A percentile compares a stretch with the other conserved stretches of the same genome.
Conservation (phyloP, 129 eudicot species). For the Lactuca sativa region DNA sequence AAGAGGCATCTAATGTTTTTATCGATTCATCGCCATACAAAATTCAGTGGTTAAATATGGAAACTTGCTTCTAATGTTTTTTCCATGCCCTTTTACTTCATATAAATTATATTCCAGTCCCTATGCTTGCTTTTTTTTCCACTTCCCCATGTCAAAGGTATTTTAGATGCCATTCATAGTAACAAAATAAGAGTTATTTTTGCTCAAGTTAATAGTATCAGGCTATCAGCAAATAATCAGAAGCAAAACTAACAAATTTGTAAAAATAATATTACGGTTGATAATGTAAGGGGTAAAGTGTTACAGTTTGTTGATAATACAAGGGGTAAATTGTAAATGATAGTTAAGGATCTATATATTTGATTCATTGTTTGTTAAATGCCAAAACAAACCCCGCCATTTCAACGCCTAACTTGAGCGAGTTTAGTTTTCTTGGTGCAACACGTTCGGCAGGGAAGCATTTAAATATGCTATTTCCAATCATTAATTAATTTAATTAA, state of each 20-base stretch:
- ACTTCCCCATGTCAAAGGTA: not conserved
- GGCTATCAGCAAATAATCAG: too few relatives aligned
- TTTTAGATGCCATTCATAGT: not conserved
- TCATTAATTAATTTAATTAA: not conserved
- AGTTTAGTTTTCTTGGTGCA: not conserved
- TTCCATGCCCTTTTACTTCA: conserved; percentile 7
- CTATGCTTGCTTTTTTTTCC: not conserved
- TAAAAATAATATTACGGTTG: not conserved
- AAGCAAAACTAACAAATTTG: not conserved
- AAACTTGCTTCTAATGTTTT: not conserved
- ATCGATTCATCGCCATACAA: conserved; percentile 18
- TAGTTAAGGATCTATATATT: conserved; percentile 3
- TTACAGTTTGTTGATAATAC: conserved; percentile 18
- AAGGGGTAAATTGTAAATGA: conserved; percentile 14
- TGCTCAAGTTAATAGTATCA: not conserved
- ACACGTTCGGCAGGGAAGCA: conserved; percentile 22
- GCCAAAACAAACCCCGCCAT: not conserved
- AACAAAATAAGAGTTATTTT: not conserved
- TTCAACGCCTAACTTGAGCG: conserved; percentile 15
- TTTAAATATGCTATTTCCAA: conserved; percentile 1
- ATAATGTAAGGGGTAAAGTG: not conserved
- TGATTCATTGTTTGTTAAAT: conserved; percentile 14
- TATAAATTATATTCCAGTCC: conserved; percentile 1
- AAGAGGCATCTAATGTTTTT: conserved; percentile 29
- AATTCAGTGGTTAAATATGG: not conserved